Percentiles rank a stretch among this genome's conserved stretches.
Evolutionary conservation across 331 rosid species (phyloP).

Genomic region (Cydonia oblonga): DNA sequence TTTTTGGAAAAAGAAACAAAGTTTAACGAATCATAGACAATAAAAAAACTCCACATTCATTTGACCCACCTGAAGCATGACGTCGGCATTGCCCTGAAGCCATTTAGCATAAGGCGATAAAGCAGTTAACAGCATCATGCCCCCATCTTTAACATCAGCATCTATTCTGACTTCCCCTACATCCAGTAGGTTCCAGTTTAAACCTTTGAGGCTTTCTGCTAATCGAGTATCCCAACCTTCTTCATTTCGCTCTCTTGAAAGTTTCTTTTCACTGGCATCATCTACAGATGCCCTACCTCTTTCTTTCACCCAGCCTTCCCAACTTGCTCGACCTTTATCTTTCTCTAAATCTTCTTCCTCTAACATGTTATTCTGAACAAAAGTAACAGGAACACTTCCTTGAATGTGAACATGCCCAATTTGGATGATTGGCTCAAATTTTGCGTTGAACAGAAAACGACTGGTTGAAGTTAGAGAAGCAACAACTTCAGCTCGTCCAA

Average conservation of each 20-base stretch:
- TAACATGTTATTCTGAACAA: slow-evolving; percentile 38
- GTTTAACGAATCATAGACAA: not conserved
- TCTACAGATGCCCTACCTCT: slow-evolving; percentile 32
- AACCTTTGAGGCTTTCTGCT: slow-evolving; percentile 72
- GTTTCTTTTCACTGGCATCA: slow-evolving; percentile 40
- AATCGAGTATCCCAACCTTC: slow-evolving; percentile 68
- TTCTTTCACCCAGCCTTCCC: slow-evolving; percentile 65
- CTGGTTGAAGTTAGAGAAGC: slow-evolving; percentile 78
- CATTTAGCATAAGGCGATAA: slow-evolving; percentile 78
- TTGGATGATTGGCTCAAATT: slow-evolving; percentile 72
- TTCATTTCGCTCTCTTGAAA: slow-evolving; percentile 60
- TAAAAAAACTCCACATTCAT: not conserved
- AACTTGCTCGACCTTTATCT: slow-evolving; percentile 32
- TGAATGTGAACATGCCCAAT: slow-evolving; percentile 81
- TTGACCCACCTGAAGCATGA: slow-evolving; percentile 69
- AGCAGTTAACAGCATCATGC: slow-evolving; percentile 90
- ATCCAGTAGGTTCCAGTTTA: slow-evolving; percentile 67
- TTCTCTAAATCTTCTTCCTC: slow-evolving; percentile 47
- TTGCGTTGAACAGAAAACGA: slow-evolving; percentile 85
- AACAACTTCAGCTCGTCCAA: slow-evolving; percentile 83
- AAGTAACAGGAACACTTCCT: slow-evolving; percentile 81
- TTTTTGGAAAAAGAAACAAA: not conserved
- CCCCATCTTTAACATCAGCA: slow-evolving; percentile 89
- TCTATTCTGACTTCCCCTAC: slow-evolving; percentile 83
- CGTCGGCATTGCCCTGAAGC: slow-evolving; percentile 90